Conservation (phyloP, 2,329 filamentous ascomycete species). For the Ascochyta koolunga region DNA sequence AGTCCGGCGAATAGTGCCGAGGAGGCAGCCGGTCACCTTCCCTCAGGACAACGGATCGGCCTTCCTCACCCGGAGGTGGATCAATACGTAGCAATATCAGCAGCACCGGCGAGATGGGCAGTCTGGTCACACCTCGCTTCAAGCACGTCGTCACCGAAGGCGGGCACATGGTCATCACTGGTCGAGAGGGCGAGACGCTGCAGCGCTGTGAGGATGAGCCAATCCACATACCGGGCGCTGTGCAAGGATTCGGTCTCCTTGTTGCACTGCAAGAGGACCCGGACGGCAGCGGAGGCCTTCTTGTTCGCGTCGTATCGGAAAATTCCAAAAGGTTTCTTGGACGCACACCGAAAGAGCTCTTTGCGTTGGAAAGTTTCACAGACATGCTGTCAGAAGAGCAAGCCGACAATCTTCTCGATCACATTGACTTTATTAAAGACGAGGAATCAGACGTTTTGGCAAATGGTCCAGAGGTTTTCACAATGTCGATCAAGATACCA, state of each 20-base stretch:
- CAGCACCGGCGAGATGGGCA: constrained; percentile 51
- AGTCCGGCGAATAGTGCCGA: constrained; percentile 34
- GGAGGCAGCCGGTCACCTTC: constrained; percentile 31
- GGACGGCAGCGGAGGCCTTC: constrained; percentile 64
- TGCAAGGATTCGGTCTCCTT: constrained; percentile 80
- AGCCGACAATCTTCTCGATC: constrained; percentile 80
- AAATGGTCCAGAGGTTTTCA: constrained; percentile 87
- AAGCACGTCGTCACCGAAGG: constrained; percentile 77
- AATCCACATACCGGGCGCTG: constrained; percentile 82
- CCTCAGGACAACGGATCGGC: constrained; percentile 22
- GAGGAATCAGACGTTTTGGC: constrained; percentile 75
- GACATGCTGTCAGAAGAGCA: constrained; percentile 85
- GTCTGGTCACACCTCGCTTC: constrained; percentile 73
- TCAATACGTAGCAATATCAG: constrained; percentile 46
- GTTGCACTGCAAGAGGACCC: constrained; percentile 74
- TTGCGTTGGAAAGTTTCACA: constrained; percentile 75
- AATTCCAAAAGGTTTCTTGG: constrained; percentile 79
- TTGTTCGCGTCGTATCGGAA: constrained; percentile 78
- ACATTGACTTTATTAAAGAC: constrained; percentile 85
- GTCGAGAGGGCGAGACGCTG: constrained; percentile 71
- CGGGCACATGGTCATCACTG: constrained; percentile 83
- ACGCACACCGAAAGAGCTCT: constrained; percentile 77
- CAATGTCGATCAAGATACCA: constrained; percentile 70
- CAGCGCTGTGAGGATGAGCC: constrained; percentile 90
- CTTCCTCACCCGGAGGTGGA: constrained; percentile 31